Evolutionary conservation across 1,284 basidiomycete genomes (phyloP).

Genomic region (Trametes pubescens): DNA sequence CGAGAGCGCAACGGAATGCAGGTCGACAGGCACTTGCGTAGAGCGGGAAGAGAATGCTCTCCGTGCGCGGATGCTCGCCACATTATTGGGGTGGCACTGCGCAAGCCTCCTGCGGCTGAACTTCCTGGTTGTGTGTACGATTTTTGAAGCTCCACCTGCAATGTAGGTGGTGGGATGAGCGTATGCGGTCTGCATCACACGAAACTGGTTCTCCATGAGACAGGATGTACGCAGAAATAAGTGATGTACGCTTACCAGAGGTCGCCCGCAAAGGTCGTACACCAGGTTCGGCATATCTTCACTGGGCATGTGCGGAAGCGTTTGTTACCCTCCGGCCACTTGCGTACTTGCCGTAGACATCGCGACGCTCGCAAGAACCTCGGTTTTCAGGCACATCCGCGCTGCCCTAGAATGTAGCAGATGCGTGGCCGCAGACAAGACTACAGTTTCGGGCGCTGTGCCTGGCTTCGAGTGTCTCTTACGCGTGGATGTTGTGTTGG

Average conservation of each 20-base stretch:
- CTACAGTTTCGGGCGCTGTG: too few relatives aligned
- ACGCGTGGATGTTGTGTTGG: too few relatives aligned
- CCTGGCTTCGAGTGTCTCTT: too few relatives aligned
- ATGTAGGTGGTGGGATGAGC: background rate
- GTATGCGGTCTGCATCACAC: background rate
- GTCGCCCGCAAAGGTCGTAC: too few relatives aligned
- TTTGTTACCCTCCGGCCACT: background rate
- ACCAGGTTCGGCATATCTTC: too few relatives aligned
- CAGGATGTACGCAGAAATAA: background rate
- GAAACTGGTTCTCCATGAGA: background rate
- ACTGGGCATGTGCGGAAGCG: background rate
- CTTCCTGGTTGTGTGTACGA: background rate
- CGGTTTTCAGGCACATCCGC: background rate
- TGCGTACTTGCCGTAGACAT: background rate
- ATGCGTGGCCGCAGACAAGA: too few relatives aligned
- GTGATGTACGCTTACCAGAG: background rate
- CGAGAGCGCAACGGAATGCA: slow-evolving; percentile 11
- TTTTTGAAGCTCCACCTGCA: slow-evolving; percentile 8
- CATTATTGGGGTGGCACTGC: slow-evolving; percentile 11
- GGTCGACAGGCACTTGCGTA: slow-evolving; percentile 16
- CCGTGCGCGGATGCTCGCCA: slow-evolving; percentile 3
- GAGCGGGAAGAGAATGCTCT: slow-evolving; percentile 8
- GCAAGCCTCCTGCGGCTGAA: too few relatives aligned
- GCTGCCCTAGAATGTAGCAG: background rate
- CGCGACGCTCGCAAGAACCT: background rate